A percentile compares a stretch with the other conserved stretches of the same genome.
These are phyloP conservation scores for Acanthamoeba sp. DNA, from an alignment of 208 protist species.

Conservation along the genomic window DNA sequence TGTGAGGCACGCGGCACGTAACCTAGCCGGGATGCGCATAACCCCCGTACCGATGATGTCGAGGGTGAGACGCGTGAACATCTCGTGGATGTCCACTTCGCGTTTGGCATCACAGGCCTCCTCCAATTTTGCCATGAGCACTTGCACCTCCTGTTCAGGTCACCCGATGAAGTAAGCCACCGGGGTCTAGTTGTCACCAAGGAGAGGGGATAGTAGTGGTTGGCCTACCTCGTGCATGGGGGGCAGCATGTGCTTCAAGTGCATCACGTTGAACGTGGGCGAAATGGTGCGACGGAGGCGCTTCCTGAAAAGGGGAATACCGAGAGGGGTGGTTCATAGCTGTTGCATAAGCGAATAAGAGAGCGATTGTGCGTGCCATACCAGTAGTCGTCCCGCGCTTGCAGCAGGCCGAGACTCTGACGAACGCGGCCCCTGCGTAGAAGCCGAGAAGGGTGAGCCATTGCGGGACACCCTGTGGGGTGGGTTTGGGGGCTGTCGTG, in stretches of 20 bases:
- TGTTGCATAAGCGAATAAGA: too few relatives aligned
- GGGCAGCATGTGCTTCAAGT: conserved; percentile 56
- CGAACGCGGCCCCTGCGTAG: too few relatives aligned
- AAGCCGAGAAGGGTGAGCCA: neutral
- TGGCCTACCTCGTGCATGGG: neutral
- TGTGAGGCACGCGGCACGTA: neutral
- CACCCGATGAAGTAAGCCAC: too few relatives aligned
- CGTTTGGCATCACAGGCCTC: conserved; percentile 5
- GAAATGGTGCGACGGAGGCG: conserved; percentile 16
- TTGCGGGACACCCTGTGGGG: neutral
- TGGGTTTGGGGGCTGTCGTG: neutral
- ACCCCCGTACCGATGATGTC: conserved; percentile 41
- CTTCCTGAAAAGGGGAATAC: conserved; percentile 8
- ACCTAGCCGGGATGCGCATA: neutral
- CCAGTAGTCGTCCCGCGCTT: conserved; percentile 41
- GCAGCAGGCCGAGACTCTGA: neutral
- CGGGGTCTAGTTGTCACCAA: too few relatives aligned
- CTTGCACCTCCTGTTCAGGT: neutral
- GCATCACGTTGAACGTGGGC: conserved; percentile 71
- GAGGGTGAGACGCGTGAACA: conserved; percentile 26
- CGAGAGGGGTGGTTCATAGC: neutral
- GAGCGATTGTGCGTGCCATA: too few relatives aligned
- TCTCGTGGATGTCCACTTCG: conserved; percentile 40
- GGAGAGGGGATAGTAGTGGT: too few relatives aligned
- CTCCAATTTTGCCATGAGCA: neutral